Evolutionary conservation across 345 rosid genomes (phyloP).

Genomic region (Populus alba): DNA sequence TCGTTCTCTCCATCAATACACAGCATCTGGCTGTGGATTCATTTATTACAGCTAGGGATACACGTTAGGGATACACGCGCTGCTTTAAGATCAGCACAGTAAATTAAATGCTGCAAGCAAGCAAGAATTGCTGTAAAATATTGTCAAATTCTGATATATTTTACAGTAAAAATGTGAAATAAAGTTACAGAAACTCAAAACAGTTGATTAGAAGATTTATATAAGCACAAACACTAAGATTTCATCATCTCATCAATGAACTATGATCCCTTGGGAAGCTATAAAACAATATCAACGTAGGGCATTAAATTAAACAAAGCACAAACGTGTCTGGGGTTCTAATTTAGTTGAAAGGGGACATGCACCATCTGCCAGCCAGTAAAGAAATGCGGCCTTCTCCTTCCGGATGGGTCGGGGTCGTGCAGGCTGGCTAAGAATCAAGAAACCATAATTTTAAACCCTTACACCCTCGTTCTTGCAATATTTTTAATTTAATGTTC

Average conservation of each 20-base stretch:
- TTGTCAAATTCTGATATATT: no score
- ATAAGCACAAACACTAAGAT: no score
- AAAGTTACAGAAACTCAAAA: no score
- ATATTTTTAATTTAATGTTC: not conserved
- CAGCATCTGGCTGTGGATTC: not conserved
- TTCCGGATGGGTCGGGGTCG: not conserved
- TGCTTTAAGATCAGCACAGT: no score
- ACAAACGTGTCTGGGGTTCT: not conserved
- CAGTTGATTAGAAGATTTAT: no score
- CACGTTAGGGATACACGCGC: not conserved
- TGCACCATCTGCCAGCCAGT: constrained; percentile 15
- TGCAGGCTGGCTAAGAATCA: constrained; percentile 13
- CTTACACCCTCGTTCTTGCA: not conserved
- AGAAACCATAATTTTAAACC: not conserved
- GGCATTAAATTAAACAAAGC: not conserved
- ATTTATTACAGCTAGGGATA: not conserved
- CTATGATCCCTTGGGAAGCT: no score
- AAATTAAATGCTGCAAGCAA: no score
- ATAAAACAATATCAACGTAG: not conserved
- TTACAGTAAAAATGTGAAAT: no score
- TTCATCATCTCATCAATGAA: no score
- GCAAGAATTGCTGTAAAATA: no score
- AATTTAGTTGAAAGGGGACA: not conserved
- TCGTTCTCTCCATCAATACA: not conserved
- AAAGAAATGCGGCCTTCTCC: not conserved